These are phyloP conservation scores for Leishmania tropica DNA, from an alignment of 208 protist genomes.

Conservation along the genomic window DNA sequence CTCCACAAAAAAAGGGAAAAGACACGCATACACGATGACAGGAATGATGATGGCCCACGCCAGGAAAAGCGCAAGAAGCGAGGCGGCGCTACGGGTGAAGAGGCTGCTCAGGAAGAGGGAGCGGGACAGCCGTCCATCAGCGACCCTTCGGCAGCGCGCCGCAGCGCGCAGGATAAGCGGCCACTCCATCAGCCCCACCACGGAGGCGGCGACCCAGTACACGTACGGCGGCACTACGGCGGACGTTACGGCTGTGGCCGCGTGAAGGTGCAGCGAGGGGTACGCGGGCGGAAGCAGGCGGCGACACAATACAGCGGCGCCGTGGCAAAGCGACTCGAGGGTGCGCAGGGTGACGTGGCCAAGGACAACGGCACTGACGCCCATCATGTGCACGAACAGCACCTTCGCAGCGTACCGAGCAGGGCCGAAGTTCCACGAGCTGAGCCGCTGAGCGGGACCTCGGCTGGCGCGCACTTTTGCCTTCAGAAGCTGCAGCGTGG, in stretches of 20 bases:
- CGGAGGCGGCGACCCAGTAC: background rate
- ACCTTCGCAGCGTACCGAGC: conserved; percentile 1
- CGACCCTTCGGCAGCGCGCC: background rate
- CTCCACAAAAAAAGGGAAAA: conserved; percentile 28
- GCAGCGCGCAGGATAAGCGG: background rate
- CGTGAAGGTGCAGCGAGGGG: background rate
- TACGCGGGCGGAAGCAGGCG: background rate
- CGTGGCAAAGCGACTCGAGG: background rate
- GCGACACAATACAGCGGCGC: background rate
- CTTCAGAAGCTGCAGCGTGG: conserved; percentile 16
- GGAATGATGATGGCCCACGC: conserved; percentile 18
- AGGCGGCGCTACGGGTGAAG: conserved; percentile 17
- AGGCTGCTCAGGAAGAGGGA: conserved; percentile 13
- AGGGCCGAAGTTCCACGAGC: conserved; percentile 4
- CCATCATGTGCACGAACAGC: conserved; percentile 11
- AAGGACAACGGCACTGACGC: conserved; percentile 6
- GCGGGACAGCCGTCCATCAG: background rate
- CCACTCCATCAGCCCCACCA: conserved; percentile 10
- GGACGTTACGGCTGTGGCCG: background rate
- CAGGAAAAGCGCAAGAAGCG: conserved; percentile 8
- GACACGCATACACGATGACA: conserved; percentile 18
- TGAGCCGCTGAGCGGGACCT: background rate
- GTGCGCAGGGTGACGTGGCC: conserved; percentile 14
- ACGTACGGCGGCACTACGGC: conserved; percentile 1
- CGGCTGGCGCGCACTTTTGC: conserved; percentile 11